phyloP scores from a whole-genome alignment of 2,329 filamentous ascomycete species.

The Cadophora sp. region DNA sequence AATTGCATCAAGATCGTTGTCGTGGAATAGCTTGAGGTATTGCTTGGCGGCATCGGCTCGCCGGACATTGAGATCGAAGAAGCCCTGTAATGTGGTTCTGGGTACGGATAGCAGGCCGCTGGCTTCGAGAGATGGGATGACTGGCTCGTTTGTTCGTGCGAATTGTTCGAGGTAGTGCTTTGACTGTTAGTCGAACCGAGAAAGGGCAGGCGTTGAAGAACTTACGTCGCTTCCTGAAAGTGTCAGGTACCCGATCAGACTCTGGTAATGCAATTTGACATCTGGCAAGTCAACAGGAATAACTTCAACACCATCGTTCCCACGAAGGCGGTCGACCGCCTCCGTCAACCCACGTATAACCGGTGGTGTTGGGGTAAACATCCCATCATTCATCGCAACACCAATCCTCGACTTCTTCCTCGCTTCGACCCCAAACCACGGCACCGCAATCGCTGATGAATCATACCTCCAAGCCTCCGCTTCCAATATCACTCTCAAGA shows the following conservation, averaged over 20 bases:
- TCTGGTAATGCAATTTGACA: constrained; percentile 57
- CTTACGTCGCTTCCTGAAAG: constrained; percentile 32
- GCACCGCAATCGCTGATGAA: constrained; percentile 45
- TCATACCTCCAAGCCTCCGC: constrained; percentile 53
- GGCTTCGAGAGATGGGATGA: constrained; percentile 50
- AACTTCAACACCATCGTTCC: constrained; percentile 54
- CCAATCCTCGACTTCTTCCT: constrained; percentile 52
- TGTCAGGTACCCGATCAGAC: constrained; percentile 44
- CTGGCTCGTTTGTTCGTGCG: constrained; percentile 55
- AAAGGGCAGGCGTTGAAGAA: constrained; percentile 24
- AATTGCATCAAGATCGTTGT: no score
- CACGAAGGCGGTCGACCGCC: constrained; percentile 47
- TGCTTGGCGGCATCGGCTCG: no score
- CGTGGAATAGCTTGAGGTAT: no score
- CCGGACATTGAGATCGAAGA: no score
- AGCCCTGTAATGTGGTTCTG: no score
- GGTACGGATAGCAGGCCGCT: no score
- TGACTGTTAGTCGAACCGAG: constrained; percentile 43
- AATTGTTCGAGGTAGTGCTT: constrained; percentile 53
- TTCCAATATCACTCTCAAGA: constrained; percentile 50
- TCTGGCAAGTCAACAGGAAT: constrained; percentile 58
- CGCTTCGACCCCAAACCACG: constrained; percentile 50
- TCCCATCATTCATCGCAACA: constrained; percentile 53
- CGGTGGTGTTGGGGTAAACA: constrained; percentile 58
- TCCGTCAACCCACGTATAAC: constrained; percentile 52